Evolutionary conservation across 805 yeast species (phyloP).

Genomic region (Ogataea methylovora): DNA sequence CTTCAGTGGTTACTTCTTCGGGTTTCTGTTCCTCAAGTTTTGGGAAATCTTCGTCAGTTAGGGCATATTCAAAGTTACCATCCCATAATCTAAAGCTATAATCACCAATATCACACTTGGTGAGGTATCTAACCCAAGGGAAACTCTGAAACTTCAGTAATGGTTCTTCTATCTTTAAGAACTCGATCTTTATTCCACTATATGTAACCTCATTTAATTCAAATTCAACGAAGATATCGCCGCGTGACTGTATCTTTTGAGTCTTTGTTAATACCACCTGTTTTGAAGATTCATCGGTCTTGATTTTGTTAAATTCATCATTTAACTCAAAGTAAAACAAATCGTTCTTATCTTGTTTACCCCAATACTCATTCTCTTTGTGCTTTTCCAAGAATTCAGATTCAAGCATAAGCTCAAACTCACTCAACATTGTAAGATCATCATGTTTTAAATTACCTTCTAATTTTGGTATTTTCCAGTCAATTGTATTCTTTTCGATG

Average conservation of each 20-base stretch:
- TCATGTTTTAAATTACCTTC: conserved; percentile 39
- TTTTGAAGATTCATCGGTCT: conserved; percentile 21
- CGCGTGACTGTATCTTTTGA: too few relatives aligned
- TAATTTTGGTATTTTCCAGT: conserved; percentile 66
- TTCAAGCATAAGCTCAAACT: conserved; percentile 21
- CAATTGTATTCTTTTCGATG: conserved; percentile 58
- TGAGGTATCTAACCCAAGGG: conserved; percentile 70
- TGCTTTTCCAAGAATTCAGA: conserved; percentile 10
- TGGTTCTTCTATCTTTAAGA: conserved; percentile 58
- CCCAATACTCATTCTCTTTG: conserved; percentile 13
- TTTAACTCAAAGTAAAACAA: conserved; percentile 22
- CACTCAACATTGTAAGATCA: conserved; percentile 24
- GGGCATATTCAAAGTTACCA: conserved; percentile 6
- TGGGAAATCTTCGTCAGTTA: conserved; percentile 4
- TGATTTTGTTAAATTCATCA: conserved; percentile 25
- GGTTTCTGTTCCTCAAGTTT: too few relatives aligned
- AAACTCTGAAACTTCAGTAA: conserved; percentile 50
- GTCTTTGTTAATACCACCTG: conserved; percentile 5
- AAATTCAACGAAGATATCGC: conserved; percentile 28
- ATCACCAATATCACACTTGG: conserved; percentile 28
- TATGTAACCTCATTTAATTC: conserved; percentile 58
- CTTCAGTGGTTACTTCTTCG: not conserved
- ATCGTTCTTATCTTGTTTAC: conserved; percentile 26
- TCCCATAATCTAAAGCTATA: conserved; percentile 20
- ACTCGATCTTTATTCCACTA: conserved; percentile 61